Evolutionary conservation across 1,284 basidiomycete genomes (phyloP), one percentile per base, ranked within the genome.

Genomic region (Grifola frondosa): DNA sequence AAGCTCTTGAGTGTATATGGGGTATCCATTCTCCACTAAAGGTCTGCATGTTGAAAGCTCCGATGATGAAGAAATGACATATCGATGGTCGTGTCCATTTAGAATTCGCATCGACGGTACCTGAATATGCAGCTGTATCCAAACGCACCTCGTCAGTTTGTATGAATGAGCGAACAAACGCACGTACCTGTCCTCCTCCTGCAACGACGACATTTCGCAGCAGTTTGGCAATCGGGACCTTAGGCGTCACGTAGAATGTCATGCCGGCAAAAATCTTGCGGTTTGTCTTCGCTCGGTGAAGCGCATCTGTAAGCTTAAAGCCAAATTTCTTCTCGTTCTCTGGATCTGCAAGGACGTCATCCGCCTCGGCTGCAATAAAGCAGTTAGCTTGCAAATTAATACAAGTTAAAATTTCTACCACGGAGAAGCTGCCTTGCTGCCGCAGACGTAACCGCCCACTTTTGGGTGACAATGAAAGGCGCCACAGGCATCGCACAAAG

Each of bases 191-290:
- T 2, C 87, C 89, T 11, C 89, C 87, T 43, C 77, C 78, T 0
- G 81, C 75, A 6, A 66, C 63, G 13, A 90, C 69, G 6, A 91
- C 78, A 41, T 77, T 80, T 63, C 78, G 81, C 41, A 91, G 63
- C 24, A 85, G 58, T 48, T 79, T 80, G 22, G 63, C 59, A 1
- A 81, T 66, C 0, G 70, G 61, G 0, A 84, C 75, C 45, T 74
- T 79, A 0, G 76, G 71, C 0, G 88, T 91, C 41, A 90, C 64
- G 54, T 88, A 91, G 66, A 93, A 89, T 0, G 71, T 77, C 59
- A 78, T 77, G 4, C 76, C 76, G 6, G 71, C 66, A 44, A 93
- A 79, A 1, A 92, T 59, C 33, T 70, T 65, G n/a, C n/a, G n/a
- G 19, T 68, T 62, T 15, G 68, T 58, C 54, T 73, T 76, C 1